Evolutionary conservation across 768 basidiomycete species (phyloP), one percentile per base, ranked within the genome.

Genomic region (Agrocybe pediades): DNA sequence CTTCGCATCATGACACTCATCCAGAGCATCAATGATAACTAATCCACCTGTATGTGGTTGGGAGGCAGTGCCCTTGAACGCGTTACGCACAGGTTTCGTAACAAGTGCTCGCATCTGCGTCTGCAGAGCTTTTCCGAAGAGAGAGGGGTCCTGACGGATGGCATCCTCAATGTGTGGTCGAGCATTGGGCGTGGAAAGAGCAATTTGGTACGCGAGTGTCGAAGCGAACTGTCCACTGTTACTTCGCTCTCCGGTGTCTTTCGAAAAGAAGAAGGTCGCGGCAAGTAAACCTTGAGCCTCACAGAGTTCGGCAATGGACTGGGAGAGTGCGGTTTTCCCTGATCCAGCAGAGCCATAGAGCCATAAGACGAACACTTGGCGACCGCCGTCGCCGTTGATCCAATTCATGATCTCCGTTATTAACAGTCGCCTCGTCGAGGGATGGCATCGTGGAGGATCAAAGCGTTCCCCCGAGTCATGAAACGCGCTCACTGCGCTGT

Each of bases 241-340:
- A 33, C 51, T 49, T 21, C 53, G 30, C 1, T 49, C 41, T 2
- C 36, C 15, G 2, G 51, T 47, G 2, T 42, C 26, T 9, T 48
- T 49, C 11, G 55, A 46, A 25, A 62, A 62, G 47, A 62, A 62
- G 19, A 62, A 62, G 20, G 46, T 59, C 1, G 57, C 61, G 1
- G 36, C 47, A 2, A 40, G 47, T 2, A 44, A 13, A 17, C 47
- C 54, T 19, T 26, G 19, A 2, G 40, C 44, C 16, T 47, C 40
- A 13, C 53, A 56, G 8, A 29, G 25, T 39, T 62, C 61, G 0
- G 58, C 61, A n/a, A 62, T 42, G 13, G 61, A 57, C 33, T 62
- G 57, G 0, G 51, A 46, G 4, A 62, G 52, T 2, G 61, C 57
- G n/a, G 61, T 59, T 27, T 62, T 62, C 3, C 61, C 61, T 15